Conservation (phyloP, 441 rosid species). For the Kokia cookei region DNA sequence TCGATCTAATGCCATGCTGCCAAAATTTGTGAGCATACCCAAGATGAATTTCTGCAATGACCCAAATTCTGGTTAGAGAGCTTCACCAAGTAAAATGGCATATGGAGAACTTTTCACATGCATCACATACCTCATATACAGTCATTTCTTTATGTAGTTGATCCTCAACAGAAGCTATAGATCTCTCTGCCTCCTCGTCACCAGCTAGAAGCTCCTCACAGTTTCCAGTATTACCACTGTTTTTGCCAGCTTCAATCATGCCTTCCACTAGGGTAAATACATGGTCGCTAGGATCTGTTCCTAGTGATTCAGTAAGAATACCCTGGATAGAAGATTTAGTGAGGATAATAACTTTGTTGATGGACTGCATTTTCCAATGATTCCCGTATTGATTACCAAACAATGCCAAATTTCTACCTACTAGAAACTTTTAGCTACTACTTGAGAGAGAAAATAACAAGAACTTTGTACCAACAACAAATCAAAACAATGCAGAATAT, state of each 20-base stretch:
- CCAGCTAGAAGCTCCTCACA: constrained; percentile 64
- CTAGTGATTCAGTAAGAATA: constrained; percentile 62
- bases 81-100: not conserved
- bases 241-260: constrained; percentile 52
- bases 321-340: constrained; percentile 42
- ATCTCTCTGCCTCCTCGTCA: constrained; percentile 75
- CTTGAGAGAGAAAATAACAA: not conserved
- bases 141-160: constrained; percentile 90
- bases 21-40: constrained; percentile 96
- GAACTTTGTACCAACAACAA: not conserved
- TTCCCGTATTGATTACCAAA: not conserved
- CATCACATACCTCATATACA: constrained; percentile 64
- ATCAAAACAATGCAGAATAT: not conserved
- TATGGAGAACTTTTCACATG: not conserved
- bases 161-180: constrained; percentile 76
- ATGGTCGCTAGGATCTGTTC: constrained; percentile 32
- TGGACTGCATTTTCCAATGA: constrained; percentile 1
- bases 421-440: constrained; percentile 3
- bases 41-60: constrained; percentile 74
- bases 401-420: not conserved
- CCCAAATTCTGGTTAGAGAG: constrained; percentile 16
- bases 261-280: constrained; percentile 65
- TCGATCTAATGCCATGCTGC: constrained; percentile 80
- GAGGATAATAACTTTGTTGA: not conserved
- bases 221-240: constrained; percentile 34